Base-by-base conservation (phyloP, 1,284 basidiomycete species). In the Mycosarcoma mackinlayi region DNA sequence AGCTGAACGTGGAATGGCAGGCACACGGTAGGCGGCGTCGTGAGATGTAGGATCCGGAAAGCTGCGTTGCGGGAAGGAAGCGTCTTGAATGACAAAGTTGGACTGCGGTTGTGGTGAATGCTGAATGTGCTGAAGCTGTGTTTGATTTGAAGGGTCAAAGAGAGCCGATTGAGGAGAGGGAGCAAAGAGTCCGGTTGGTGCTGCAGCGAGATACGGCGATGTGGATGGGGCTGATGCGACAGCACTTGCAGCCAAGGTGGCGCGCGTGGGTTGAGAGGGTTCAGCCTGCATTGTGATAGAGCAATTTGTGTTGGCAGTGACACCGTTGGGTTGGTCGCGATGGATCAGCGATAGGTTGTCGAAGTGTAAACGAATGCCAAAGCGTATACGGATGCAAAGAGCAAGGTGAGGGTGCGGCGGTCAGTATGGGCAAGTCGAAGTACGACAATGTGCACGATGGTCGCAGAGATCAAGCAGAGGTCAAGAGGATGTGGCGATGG, bases 131-230 rank as follows among this genome's bases (percentile, higher is more conserved):
- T 41, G 60, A 28, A 37, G 41, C 23, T 63, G 58, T 8, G 30
- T 16, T 37, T 64, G 67, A 21, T 52, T 49, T 31, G 42, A 14
- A 5, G 59, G 51, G 19, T 61, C 51, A 40, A 61, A 58, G 24
- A 61, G 49, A 25, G 42, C 25, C 3, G 54, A 31, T 7, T 52
- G 57, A 19, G 54, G 9, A 19, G 65, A 33, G 18, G 58, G 40
- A 11, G 65, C 46, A 39, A 61, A 62, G 45, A 61, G 58, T 18
- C 48, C 65, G 8, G 44, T 13, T 18, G 64, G 55, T 41, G 55
- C 51, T 35, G 63, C 56, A 47, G 63, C 52, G 3, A 66, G 48
- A 34, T 66, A 66, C 3, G 63, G 63, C 25, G 63, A 66, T 47
- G 63, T 48, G 27, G 52, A 53, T 18, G 48, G 63, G 10, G 19